A percentile compares a stretch with the other conserved stretches of the same genome.
Evolutionary conservation across 2,329 filamentous ascomycete species (phyloP).

Genomic region (Fusarium transvaalense): DNA sequence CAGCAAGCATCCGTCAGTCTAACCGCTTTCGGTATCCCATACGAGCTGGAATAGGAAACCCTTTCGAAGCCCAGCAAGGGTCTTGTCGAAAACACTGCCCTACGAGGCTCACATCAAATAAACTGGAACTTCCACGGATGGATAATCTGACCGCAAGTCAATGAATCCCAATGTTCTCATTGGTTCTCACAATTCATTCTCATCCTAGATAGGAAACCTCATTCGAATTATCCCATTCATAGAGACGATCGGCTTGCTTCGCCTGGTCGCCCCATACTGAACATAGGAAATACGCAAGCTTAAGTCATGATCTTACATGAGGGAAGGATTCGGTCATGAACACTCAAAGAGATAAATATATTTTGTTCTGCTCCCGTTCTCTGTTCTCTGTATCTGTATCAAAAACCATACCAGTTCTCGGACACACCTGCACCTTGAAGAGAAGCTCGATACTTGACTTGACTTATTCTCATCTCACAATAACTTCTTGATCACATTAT

Average conservation of each 20-base stretch:
- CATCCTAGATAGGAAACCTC: constrained; percentile 33
- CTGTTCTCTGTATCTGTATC: neutral
- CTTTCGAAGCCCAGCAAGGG: constrained; percentile 41
- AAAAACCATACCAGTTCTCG: neutral
- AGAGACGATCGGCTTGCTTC: constrained; percentile 5
- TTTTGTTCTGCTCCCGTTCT: neutral
- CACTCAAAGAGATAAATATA: constrained; percentile 27
- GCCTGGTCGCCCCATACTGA: neutral
- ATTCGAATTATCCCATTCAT: constrained; percentile 32
- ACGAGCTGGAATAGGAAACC: constrained; percentile 42
- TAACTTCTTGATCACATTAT: constrained; percentile 2
- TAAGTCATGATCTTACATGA: neutral
- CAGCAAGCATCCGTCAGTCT: neutral
- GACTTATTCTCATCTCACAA: neutral
- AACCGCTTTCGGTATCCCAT: constrained; percentile 38
- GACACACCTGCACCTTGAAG: neutral
- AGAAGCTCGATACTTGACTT: neutral
- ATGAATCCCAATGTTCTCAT: neutral
- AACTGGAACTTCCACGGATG: neutral
- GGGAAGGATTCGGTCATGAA: neutral
- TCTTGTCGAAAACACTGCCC: constrained; percentile 32
- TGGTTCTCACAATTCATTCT: constrained; percentile 8
- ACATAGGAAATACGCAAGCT: constrained; percentile 2
- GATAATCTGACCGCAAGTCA: constrained; percentile 16
- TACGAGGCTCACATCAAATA: constrained; percentile 25